These are phyloP conservation scores for Schizophyllum amplum DNA, from an alignment of 1,284 basidiomycete genomes.

Conservation along the genomic window DNA sequence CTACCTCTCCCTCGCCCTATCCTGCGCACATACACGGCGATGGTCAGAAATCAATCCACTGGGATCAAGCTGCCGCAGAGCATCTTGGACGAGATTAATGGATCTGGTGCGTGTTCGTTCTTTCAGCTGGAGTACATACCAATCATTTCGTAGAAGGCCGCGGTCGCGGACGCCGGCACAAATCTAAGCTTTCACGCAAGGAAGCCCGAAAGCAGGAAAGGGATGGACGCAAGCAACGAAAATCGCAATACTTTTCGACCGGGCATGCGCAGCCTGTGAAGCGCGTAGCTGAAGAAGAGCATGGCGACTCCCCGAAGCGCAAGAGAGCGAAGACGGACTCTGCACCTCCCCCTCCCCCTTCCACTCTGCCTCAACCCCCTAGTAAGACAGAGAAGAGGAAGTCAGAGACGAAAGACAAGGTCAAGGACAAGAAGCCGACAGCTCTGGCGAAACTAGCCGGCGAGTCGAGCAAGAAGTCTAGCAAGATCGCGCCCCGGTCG, in stretches of 20 bases:
- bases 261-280: conserved; percentile 14
- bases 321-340: conserved; percentile 33
- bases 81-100: background rate
- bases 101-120: background rate
- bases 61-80: background rate
- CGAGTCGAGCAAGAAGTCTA: conserved; percentile 20
- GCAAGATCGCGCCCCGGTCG: conserved; percentile 16
- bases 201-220: conserved; percentile 59
- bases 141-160: background rate
- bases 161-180: background rate
- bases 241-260: conserved; percentile 43
- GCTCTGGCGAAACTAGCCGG: conserved; percentile 10
- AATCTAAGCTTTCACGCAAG: conserved; percentile 38
- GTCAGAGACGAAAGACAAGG: conserved; percentile 6
- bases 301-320: conserved; percentile 30
- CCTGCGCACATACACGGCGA: background rate
- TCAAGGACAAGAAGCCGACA: conserved; percentile 12
- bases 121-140: too few relatives aligned
- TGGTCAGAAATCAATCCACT: background rate
- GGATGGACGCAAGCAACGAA: conserved; percentile 47
- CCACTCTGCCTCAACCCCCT: too few relatives aligned
- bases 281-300: conserved; percentile 31
- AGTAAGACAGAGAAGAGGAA: background rate
- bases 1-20: background rate
- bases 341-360: conserved; percentile 2